These are phyloP conservation scores for Phytophthora pini DNA, from an alignment of 352 stramenopile species.

Conservation along the genomic window DNA sequence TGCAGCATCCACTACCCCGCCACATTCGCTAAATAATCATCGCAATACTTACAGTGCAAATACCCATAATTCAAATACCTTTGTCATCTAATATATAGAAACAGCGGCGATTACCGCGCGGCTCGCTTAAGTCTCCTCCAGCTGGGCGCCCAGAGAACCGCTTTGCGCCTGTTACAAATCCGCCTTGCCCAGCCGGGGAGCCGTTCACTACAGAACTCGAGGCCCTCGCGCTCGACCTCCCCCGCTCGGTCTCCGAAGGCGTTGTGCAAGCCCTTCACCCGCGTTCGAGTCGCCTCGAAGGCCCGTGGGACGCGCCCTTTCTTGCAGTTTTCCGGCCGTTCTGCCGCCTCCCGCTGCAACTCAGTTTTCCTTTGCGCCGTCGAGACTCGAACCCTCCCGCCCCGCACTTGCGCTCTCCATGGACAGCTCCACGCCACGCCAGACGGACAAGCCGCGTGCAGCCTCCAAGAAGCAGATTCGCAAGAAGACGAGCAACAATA, in stretches of 20 bases:
- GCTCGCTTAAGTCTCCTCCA: not conserved
- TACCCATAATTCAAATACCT: too few species aligned
- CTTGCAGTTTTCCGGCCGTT: constrained; percentile 20
- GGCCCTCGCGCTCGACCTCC: constrained; percentile 4
- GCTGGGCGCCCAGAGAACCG: constrained; percentile 11
- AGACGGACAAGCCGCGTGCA: constrained; percentile 1
- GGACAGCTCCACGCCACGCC: constrained; percentile 17
- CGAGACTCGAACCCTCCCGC: too few species aligned
- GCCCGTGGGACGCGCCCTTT: constrained; percentile 32
- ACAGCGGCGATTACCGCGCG: not conserved
- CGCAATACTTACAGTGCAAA: too few species aligned
- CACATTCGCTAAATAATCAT: not conserved
- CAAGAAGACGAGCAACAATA: constrained; percentile 9
- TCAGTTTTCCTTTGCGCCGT: not conserved
- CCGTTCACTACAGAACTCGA: constrained; percentile 12
- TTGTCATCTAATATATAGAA: not conserved
- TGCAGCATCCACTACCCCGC: not conserved
- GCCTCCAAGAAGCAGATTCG: not conserved
- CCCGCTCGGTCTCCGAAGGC: not conserved
- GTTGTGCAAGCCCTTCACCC: not conserved
- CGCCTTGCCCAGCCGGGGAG: constrained; percentile 1
- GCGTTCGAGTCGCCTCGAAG: constrained; percentile 11
- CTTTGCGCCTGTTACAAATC: constrained; percentile 20
- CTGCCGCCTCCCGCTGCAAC: constrained; percentile 14
- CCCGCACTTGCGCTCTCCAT: constrained; percentile 5